Percentiles rank a stretch among this genome's conserved stretches.
Conservation (phyloP, 805 yeast species). For the Yamadazyma paraphyllophila region DNA sequence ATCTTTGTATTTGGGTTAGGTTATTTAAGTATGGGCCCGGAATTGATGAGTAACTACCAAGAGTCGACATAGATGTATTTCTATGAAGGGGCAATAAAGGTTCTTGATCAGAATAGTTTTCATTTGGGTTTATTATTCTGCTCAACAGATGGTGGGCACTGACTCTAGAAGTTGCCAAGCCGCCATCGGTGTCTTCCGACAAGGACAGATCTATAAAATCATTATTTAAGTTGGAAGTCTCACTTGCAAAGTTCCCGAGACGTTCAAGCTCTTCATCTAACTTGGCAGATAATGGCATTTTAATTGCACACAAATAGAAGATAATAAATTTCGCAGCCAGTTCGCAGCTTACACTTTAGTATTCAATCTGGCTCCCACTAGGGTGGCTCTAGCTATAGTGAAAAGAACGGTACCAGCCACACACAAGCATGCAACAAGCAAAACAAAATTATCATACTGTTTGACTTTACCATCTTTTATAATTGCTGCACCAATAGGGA, state of each 20-base stretch:
- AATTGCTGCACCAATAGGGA: conserved; percentile 30
- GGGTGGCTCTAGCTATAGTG: conserved; percentile 19
- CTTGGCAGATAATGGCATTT: conserved; percentile 5
- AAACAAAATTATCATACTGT: conserved; percentile 29
- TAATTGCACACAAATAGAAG: background rate
- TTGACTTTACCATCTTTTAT: conserved; percentile 24
- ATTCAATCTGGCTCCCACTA: conserved; percentile 22
- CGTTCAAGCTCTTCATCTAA: conserved; percentile 11
- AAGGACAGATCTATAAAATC: conserved; percentile 9
- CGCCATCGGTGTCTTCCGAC: background rate
- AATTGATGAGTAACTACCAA: background rate
- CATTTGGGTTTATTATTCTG: background rate
- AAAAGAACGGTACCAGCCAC: conserved; percentile 29
- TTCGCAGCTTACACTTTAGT: conserved; percentile 18
- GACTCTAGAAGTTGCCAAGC: too few species aligned
- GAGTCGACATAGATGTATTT: background rate
- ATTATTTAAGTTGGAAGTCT: conserved; percentile 21
- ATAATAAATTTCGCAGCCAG: conserved; percentile 4
- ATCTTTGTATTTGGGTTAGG: background rate
- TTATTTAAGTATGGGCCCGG: background rate
- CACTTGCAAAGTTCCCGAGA: conserved; percentile 24
- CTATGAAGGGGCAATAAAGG: conserved; percentile 21
- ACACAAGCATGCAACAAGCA: conserved; percentile 30
- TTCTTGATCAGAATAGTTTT: conserved; percentile 2
- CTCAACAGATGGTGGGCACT: background rate